These are phyloP conservation scores for Rhipidocladum racemiflorum DNA, from an alignment of 176 grass and related monocot genomes.

Conservation along the genomic window DNA sequence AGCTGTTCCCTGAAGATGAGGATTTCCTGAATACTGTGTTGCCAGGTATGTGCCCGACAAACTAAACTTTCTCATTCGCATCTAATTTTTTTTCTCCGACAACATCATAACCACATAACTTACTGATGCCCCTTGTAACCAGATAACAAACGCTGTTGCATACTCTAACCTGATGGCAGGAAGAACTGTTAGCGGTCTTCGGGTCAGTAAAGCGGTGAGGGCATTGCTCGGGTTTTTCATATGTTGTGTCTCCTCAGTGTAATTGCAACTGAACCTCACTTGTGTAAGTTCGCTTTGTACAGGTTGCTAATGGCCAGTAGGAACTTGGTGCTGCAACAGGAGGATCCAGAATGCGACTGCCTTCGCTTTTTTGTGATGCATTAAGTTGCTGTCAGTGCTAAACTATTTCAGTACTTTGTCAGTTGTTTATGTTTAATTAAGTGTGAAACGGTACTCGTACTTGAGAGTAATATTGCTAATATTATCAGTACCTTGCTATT, in stretches of 20 bases:
- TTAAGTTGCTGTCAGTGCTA: neutral
- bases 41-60: neutral
- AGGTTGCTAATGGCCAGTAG: neutral
- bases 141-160: too few species aligned
- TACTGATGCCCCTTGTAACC: neutral
- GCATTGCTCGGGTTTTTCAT: neutral
- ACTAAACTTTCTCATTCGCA: neutral
- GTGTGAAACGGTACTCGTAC: neutral
- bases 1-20: slow-evolving; percentile 64
- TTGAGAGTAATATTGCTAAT: neutral
- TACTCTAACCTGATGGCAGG: neutral
- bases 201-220: neutral
- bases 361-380: neutral
- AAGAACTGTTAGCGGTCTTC: neutral
- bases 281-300: neutral
- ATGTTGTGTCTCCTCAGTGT: neutral
- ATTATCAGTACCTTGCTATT: neutral
- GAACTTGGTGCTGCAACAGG: neutral
- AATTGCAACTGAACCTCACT: neutral
- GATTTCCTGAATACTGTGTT: slow-evolving; percentile 37
- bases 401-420: neutral
- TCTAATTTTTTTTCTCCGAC: neutral
- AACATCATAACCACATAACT: neutral
- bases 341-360: neutral
- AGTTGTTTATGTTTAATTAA: neutral